Evolutionary conservation across 345 rosid species (phyloP), one percentile per base, ranked within the genome.

Genomic region (Hirschfeldia incana): DNA sequence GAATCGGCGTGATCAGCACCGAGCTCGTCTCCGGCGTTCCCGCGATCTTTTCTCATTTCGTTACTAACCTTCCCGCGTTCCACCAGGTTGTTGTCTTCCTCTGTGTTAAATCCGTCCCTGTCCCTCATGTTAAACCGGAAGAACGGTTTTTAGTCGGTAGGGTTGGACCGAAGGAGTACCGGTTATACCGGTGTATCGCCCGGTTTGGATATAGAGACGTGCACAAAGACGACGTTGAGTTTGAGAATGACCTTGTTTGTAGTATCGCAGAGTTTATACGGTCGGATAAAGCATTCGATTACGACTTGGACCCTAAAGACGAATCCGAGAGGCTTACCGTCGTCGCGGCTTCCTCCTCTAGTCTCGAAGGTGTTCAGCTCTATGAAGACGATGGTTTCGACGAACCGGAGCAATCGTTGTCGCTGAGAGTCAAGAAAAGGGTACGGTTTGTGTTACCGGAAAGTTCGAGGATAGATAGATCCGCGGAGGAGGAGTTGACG

Each of bases 21-120:
- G 98, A 94, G 84, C 93, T 94, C 28, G 98, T 94, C 75, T 88
- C 97, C 0, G 98, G 98, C 66, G 88, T 94, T 80, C 98, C 98
- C 0, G 97, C 96, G 5, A 90, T 94, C 46, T 94, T 94, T 85
- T 94, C 98, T 78, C 98, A 94, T 86, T 94, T 94, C 30, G 91
- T 94, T 67, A 91, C 98, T 61, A 94, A 94, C 84, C 98, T 94
- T 15, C 98, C 98, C 1, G 98, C 98, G 13, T 92, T 94, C 76
- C 98, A 94, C 77, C 98, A 94, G 78, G 93, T 94, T 57, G 84
- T 94, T 0, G 93, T 94, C 80, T 94, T 94, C 37, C 97, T 94
- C 62, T 94, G 98, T 69, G 77, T 94, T 32, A 94, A 94, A 76
- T 92, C 98, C 0, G 98, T 94, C 70, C 93, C 98, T 0, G 98